Evolutionary conservation across 192 early-diverging fungal genomes (phyloP).

Genomic region (Gamsiella multidivaricata): DNA sequence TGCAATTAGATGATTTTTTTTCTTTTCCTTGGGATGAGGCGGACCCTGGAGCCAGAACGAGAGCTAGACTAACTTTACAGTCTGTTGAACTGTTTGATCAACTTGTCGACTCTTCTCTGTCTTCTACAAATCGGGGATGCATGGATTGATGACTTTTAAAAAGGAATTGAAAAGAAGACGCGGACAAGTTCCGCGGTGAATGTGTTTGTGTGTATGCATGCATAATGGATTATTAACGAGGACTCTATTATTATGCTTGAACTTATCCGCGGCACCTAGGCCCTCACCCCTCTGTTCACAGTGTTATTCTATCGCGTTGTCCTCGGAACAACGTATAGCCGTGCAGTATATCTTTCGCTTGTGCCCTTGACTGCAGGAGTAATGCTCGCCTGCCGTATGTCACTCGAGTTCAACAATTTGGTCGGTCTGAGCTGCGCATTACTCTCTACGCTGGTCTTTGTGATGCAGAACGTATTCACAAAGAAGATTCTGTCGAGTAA

Average conservation of each 20-base stretch:
- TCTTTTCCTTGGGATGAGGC: no score
- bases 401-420: slow-evolving; percentile 72
- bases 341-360: slow-evolving; percentile 78
- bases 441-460: slow-evolving; percentile 84
- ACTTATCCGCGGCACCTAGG: slow-evolving; percentile 47
- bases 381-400: slow-evolving; percentile 84
- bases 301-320: slow-evolving; percentile 79
- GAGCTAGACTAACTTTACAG: no score
- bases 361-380: slow-evolving; percentile 86
- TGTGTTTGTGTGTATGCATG: no score
- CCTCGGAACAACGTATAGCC: slow-evolving; percentile 74
- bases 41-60: no score
- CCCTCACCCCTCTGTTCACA: slow-evolving; percentile 89
- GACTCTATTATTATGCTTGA: not conserved
- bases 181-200: no score
- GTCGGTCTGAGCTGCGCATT: slow-evolving; percentile 83
- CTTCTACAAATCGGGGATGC: no score
- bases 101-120: no score
- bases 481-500: slow-evolving; percentile 79
- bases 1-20: no score
- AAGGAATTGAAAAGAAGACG: no score
- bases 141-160: no score
- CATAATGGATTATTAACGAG: not conserved
- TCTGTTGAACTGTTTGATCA: no score
- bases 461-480: slow-evolving; percentile 87